Conservation (phyloP, 1,284 basidiomycete species). For the Sphagnurus paluster region DNA sequence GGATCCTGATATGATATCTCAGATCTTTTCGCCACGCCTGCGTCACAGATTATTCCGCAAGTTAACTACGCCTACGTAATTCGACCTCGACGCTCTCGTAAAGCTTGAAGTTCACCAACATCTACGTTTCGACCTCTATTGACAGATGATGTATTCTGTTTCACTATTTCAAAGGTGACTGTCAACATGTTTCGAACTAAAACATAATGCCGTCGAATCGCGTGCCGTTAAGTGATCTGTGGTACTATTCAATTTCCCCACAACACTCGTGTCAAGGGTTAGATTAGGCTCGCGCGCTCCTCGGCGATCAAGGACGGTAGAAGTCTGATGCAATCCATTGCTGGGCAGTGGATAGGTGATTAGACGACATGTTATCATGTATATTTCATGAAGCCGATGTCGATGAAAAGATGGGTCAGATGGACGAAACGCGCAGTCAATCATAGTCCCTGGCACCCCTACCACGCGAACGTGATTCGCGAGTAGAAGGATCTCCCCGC, state of each 20-base stretch:
- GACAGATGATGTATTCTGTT: conserved; percentile 3
- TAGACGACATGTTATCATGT: conserved; percentile 2
- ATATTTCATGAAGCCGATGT: conserved; percentile 4
- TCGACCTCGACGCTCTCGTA: no score
- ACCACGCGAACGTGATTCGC: conserved; percentile 19
- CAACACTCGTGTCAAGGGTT: conserved; percentile 7
- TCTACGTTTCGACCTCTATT: conserved; percentile 3
- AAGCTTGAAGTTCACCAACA: no score
- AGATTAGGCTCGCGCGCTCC: conserved; percentile 7
- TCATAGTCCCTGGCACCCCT: conserved; percentile 16
- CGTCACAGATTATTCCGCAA: no score
- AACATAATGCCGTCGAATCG: not conserved
- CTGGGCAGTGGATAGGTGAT: not conserved
- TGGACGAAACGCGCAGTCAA: conserved; percentile 9
- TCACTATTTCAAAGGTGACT: conserved; percentile 1
- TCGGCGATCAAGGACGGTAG: conserved; percentile 9
- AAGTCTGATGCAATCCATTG: conserved; percentile 4
- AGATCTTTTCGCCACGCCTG: no score
- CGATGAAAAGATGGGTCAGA: not conserved
- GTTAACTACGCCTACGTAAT: no score
- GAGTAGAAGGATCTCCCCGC: conserved; percentile 10
- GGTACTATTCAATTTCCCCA: not conserved
- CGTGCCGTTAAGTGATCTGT: not conserved
- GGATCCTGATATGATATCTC: no score
- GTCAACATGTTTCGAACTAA: conserved; percentile 4